Evolutionary conservation across 179 eudicot species (phyloP).

Genomic region (Beta macrorhiza): DNA sequence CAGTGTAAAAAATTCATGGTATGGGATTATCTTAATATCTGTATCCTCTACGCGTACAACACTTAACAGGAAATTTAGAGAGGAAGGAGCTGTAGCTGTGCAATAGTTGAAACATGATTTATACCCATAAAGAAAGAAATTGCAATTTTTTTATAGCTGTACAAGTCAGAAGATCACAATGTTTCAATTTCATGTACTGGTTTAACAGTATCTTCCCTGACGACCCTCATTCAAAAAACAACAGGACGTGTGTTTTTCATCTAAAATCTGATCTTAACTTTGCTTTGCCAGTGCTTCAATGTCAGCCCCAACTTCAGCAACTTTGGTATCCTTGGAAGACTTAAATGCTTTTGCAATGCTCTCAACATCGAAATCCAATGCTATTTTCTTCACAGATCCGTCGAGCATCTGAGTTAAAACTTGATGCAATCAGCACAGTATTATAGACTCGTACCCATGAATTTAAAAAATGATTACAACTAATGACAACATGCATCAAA

Average conservation of each 20-base stretch:
- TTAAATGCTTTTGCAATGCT: slow-evolving; percentile 68
- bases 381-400: slow-evolving; percentile 65
- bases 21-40: background rate
- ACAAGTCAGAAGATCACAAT: slow-evolving; percentile 3
- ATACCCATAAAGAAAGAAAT: background rate
- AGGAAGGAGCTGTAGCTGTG: background rate
- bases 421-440: background rate
- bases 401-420: slow-evolving; percentile 65
- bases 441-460: background rate
- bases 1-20: background rate
- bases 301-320: slow-evolving; percentile 88
- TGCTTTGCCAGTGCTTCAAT: slow-evolving; percentile 46
- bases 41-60: background rate
- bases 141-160: slow-evolving; percentile 1
- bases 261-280: slow-evolving; percentile 10
- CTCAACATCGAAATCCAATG: slow-evolving; percentile 83
- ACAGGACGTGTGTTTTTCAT: background rate
- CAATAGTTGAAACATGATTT: background rate
- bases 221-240: background rate
- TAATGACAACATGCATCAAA: background rate
- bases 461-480: background rate
- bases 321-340: slow-evolving; percentile 68
- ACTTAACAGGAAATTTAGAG: background rate
- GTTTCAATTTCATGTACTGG: slow-evolving; percentile 6
- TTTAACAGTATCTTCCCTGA: background rate